Base-by-base conservation (phyloP, 768 basidiomycete species). In the Termitomyces sp. region DNA sequence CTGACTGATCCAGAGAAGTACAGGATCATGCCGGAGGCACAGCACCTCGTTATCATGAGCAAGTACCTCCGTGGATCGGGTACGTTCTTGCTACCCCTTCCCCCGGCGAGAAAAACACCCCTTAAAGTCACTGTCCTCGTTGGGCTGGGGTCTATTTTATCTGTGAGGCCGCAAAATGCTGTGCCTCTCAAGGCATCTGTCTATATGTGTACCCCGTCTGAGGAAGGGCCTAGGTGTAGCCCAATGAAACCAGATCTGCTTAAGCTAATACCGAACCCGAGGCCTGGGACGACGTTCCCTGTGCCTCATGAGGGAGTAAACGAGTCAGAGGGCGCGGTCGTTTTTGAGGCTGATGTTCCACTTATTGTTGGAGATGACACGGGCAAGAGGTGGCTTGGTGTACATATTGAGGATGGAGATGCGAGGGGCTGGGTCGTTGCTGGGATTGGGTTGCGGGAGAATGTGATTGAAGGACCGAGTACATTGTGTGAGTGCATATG, bases 321-420 rank as follows among this genome's bases (percentile, higher is more conserved):
- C 53, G 89, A 93, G 67, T 88, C 86, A 9, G 89, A 91, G 56
- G 89, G 88, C 0, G 74, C 87, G 1, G 86, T 86, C 4, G 71
- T 86, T 26, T 90, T 82, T 64, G 85, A 88, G 65, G 80, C 79
- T 10, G 70, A 77, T 40, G 43, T 87, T 42, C 55, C 60, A 18
- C 39, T 57, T 24, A 33, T 58, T 34, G 60, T 56, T 30, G 59
- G 32, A 3, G 50, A 60, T 49, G 62, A 39, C 33, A 43, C 37
- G 5, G 37, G 42, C 4, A 48, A 61, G 30, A 55, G 65, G 37
- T 84, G 80, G 78, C 68, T 92, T 5, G 87, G 79, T 1, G 73
- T 92, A 40, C 72, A 67, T 27, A 65, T 87, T 24, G 77, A 84
- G 13, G 69, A 74, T 50, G 79, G 75, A 9, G 78, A 82, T 52